Conservation (phyloP, 306 rosid species). For the Glycine tomentella region DNA sequence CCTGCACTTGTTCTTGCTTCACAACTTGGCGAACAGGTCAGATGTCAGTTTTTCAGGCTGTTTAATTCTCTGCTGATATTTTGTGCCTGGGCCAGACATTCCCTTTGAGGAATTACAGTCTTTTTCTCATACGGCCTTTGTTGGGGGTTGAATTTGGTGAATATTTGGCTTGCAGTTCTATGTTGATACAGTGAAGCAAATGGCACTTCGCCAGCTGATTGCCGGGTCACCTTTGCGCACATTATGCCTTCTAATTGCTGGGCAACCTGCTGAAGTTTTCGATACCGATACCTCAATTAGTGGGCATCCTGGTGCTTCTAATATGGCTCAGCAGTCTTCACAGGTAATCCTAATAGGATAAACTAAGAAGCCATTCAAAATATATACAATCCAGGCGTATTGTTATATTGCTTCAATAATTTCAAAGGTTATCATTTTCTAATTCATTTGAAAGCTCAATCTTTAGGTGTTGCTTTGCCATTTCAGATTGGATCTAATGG, state of each 20-base stretch:
- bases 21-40: constrained; percentile 95
- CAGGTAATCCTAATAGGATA: constrained; percentile 65
- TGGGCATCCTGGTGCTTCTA: constrained; percentile 48
- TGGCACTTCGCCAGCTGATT: constrained; percentile 81
- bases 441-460: constrained; percentile 34
- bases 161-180: constrained; percentile 71
- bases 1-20: constrained; percentile 97
- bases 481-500: constrained; percentile 65
- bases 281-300: constrained; percentile 50
- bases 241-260: constrained; percentile 90
- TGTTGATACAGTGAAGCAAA: constrained; percentile 90
- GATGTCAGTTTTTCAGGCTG: constrained; percentile 30
- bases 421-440: constrained; percentile 29
- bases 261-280: constrained; percentile 93
- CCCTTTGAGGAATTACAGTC: not conserved
- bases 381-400: constrained; percentile 2
- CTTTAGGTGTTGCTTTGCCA: constrained; percentile 38
- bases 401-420: constrained; percentile 20
- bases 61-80: constrained; percentile 17
- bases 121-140: constrained; percentile 7
- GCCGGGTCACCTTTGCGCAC: constrained; percentile 94
- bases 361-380: constrained; percentile 10
- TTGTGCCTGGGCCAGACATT: constrained; percentile 27
- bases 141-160: constrained; percentile 33
- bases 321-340: constrained; percentile 58